phyloP scores from a whole-genome alignment of 2,329 filamentous ascomycete genomes.

The Trichoderma sp. region DNA sequence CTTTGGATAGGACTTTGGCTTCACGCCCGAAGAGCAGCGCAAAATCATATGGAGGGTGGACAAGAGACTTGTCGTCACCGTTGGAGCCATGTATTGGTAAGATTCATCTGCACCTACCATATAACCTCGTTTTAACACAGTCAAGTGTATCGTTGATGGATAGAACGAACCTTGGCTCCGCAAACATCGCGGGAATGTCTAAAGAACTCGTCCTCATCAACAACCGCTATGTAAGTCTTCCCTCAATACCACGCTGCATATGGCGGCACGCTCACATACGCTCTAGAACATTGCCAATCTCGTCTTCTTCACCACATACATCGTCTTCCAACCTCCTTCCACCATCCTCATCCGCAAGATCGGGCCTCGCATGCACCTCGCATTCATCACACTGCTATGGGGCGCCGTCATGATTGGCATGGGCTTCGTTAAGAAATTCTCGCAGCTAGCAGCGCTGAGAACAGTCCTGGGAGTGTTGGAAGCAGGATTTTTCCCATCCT shows the following conservation, averaged over 20 bases:
- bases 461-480: constrained; percentile 62
- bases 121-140: neutral
- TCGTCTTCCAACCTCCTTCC: constrained; percentile 67
- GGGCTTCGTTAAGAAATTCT: constrained; percentile 56
- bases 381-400: constrained; percentile 56
- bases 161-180: constrained; percentile 70
- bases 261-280: neutral
- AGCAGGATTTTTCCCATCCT: constrained; percentile 68
- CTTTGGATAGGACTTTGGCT: constrained; percentile 39
- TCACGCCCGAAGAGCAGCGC: constrained; percentile 60
- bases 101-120: neutral
- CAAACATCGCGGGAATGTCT: constrained; percentile 65
- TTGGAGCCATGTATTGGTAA: constrained; percentile 64
- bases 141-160: constrained; percentile 66
- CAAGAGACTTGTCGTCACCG: constrained; percentile 57
- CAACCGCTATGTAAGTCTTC: constrained; percentile 43
- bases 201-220: constrained; percentile 45
- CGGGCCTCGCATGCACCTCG: constrained; percentile 57
- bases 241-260: neutral
- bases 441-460: constrained; percentile 52
- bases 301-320: constrained; percentile 72
- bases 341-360: constrained; percentile 66
- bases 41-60: constrained; percentile 69
- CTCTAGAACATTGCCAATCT: constrained; percentile 62
- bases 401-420: constrained; percentile 62